Evolutionary conservation across 192 early-diverging fungal species (phyloP).

Genomic region (Umbelopsis vinacea): DNA sequence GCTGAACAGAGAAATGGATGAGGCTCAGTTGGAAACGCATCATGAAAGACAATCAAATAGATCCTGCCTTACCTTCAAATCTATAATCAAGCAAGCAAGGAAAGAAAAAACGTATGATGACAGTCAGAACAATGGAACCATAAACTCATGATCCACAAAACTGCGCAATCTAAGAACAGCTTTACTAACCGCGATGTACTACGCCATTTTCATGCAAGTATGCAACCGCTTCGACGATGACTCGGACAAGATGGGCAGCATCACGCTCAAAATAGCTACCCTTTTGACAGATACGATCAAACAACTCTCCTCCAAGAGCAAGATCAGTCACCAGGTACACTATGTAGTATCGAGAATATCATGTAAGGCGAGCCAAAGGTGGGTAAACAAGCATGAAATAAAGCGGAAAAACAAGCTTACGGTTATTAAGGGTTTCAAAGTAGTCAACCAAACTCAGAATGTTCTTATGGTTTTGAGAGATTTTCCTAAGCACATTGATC

Average conservation of each 20-base stretch:
- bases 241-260: constrained; percentile 77
- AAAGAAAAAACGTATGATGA: no score
- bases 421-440: constrained; percentile 78
- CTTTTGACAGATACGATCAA: constrained; percentile 80
- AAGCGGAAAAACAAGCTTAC: constrained; percentile 34
- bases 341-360: constrained; percentile 21
- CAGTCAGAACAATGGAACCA: no score
- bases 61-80: constrained; percentile 13
- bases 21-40: neutral
- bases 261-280: constrained; percentile 78
- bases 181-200: constrained; percentile 74
- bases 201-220: constrained; percentile 86
- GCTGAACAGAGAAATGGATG: constrained; percentile 38
- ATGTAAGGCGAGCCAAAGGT: neutral
- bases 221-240: constrained; percentile 77
- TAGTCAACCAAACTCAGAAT: constrained; percentile 76
- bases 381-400: no score
- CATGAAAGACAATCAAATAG: no score
- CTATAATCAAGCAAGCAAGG: constrained; percentile 2
- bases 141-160: no score
- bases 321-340: constrained; percentile 81
- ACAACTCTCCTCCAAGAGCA: constrained; percentile 90
- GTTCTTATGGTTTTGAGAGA: constrained; percentile 74
- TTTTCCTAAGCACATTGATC: constrained; percentile 67
- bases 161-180: no score